A percentile compares a stretch with the other conserved stretches of the same genome.
phyloP scores from a whole-genome alignment of 495 filamentous ascomycete genomes.

The Annulohypoxylon bovei region DNA sequence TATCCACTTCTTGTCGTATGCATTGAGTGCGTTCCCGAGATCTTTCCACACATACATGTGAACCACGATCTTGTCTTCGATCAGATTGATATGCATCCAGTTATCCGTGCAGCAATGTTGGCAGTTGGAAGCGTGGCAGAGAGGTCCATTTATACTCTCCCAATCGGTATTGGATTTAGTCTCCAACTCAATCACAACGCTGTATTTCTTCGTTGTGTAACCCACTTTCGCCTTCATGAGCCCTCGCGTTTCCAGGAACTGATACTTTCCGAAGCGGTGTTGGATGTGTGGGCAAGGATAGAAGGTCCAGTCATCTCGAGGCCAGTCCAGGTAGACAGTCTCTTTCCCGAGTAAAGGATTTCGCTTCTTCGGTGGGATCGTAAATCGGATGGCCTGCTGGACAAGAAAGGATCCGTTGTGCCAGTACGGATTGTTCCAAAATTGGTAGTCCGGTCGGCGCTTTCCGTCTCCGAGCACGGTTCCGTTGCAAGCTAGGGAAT shows the following conservation, averaged over 20 bases:
- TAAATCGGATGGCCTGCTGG: constrained; percentile 36
- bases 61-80: constrained; percentile 34
- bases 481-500: constrained; percentile 16
- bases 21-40: constrained; percentile 37
- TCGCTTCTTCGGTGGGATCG: constrained; percentile 33
- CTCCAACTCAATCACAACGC: not conserved
- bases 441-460: constrained; percentile 20
- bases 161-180: constrained; percentile 21
- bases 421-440: constrained; percentile 23
- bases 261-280: constrained; percentile 31
- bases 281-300: constrained; percentile 38
- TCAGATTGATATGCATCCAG: constrained; percentile 24
- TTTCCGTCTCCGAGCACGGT: constrained; percentile 18
- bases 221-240: constrained; percentile 22
- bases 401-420: constrained; percentile 26
- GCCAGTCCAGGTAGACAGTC: not conserved
- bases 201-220: constrained; percentile 26
- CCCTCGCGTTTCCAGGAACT: constrained; percentile 30
- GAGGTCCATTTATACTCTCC: constrained; percentile 26
- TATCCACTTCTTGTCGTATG: constrained; percentile 41
- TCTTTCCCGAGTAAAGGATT: constrained; percentile 18
- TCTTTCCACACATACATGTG: constrained; percentile 40
- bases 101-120: constrained; percentile 41
- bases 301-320: constrained; percentile 30
- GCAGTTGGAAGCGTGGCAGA: constrained; percentile 21